Conservation (phyloP, 2,329 filamentous ascomycete species). For the Fusarium avenaceum region DNA sequence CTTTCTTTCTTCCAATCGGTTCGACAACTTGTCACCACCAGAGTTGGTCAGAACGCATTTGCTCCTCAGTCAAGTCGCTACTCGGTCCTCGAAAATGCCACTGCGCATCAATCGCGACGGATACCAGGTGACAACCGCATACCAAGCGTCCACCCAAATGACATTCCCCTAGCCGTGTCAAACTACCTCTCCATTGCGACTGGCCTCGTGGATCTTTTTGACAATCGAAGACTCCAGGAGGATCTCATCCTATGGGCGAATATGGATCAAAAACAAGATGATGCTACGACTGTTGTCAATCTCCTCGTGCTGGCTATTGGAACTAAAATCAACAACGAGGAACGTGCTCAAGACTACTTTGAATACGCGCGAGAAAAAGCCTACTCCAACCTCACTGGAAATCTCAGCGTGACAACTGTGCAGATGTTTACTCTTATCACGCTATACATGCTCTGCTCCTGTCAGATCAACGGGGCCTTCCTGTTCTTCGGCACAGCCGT, state of each 20-base stretch:
- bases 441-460: slow-evolving; percentile 67
- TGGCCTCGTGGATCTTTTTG: slow-evolving; percentile 64
- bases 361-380: slow-evolving; percentile 64
- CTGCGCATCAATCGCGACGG: slow-evolving; percentile 44
- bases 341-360: slow-evolving; percentile 61
- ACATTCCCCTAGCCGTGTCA: slow-evolving; percentile 51
- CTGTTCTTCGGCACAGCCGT: slow-evolving; percentile 68
- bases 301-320: slow-evolving; percentile 67
- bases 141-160: slow-evolving; percentile 48
- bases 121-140: slow-evolving; percentile 36
- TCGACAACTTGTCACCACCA: slow-evolving; percentile 63
- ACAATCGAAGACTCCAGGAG: slow-evolving; percentile 55
- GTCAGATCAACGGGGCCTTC: slow-evolving; percentile 68
- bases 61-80: slow-evolving; percentile 65
- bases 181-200: slow-evolving; percentile 59
- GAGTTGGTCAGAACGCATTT: slow-evolving; percentile 64
- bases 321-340: slow-evolving; percentile 58
- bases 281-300: slow-evolving; percentile 59
- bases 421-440: slow-evolving; percentile 66
- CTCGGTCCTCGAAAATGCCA: slow-evolving; percentile 63
- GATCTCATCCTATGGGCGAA: slow-evolving; percentile 60
- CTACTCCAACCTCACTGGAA: slow-evolving; percentile 60
- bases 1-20: slow-evolving; percentile 69
- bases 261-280: slow-evolving; percentile 51
- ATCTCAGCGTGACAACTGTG: slow-evolving; percentile 63